Conservation (phyloP, 2,329 filamentous ascomycete genomes). For the Pseudohalonectria lignicola region DNA sequence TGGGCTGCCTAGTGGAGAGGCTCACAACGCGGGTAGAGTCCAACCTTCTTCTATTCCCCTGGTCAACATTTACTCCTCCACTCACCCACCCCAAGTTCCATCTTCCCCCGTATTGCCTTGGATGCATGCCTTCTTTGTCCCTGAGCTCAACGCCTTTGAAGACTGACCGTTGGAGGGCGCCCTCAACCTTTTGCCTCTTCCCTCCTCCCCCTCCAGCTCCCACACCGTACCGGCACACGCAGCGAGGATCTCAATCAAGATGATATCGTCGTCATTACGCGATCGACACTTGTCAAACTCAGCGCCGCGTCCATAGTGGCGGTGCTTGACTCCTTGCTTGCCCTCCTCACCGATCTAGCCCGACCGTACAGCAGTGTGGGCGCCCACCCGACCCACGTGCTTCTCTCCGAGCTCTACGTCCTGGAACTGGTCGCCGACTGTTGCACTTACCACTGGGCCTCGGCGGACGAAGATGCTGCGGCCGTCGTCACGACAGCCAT, state of each 20-base stretch:
- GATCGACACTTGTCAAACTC: conserved; percentile 49
- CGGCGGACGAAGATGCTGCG: conserved; percentile 8
- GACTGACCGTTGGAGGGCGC: too few species aligned
- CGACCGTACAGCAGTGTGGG: conserved; percentile 40
- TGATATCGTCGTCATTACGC: conserved; percentile 49
- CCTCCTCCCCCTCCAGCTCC: conserved; percentile 33
- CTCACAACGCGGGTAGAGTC: conserved; percentile 46
- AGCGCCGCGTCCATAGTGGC: conserved; percentile 40
- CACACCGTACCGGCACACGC: conserved; percentile 49
- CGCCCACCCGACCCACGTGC: conserved; percentile 45
- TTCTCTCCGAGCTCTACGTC: conserved; percentile 55
- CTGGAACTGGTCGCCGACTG: conserved; percentile 54
- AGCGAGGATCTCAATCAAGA: conserved; percentile 47
- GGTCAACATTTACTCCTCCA: too few species aligned
- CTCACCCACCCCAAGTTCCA: conserved; percentile 3
- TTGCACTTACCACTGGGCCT: conserved; percentile 47
- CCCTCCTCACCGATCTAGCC: conserved; percentile 46
- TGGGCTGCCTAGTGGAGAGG: conserved; percentile 51
- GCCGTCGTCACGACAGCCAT: conserved; percentile 3
- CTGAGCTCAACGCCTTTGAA: too few species aligned
- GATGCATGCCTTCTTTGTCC: conserved; percentile 1
- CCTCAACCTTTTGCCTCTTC: too few species aligned
- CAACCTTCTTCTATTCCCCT: too few species aligned
- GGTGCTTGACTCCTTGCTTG: conserved; percentile 46
- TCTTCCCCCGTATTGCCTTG: background rate